Conservation (phyloP, 306 rosid genomes). For the Trifolium repens region DNA sequence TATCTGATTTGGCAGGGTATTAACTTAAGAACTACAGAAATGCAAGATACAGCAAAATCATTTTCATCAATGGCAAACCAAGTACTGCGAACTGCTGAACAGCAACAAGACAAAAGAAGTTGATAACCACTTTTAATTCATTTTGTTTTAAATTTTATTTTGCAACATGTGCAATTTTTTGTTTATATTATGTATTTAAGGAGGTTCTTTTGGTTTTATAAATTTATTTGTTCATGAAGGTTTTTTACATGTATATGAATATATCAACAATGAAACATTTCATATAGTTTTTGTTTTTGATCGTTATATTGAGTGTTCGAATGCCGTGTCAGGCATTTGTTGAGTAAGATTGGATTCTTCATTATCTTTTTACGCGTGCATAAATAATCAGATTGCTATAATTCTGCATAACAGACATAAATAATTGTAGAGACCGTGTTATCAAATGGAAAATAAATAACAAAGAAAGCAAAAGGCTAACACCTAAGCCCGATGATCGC, state of each 20-base stretch:
- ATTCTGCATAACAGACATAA: not conserved
- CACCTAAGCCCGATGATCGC: not conserved
- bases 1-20: constrained; percentile 60
- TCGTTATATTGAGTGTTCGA: not conserved
- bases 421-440: not conserved
- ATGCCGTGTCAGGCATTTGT: not conserved
- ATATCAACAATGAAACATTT: not conserved
- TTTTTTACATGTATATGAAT: not conserved
- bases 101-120: constrained; percentile 61
- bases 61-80: constrained; percentile 87
- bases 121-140: constrained; percentile 10
- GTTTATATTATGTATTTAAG: constrained; percentile 22
- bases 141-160: not conserved
- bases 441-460: not conserved
- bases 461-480: not conserved
- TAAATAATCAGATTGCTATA: constrained; percentile 6
- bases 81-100: constrained; percentile 70
- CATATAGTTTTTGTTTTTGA: not conserved
- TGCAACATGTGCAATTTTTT: not conserved
- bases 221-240: not conserved
- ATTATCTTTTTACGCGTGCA: not conserved
- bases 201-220: not conserved
- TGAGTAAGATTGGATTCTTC: not conserved
- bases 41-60: constrained; percentile 89
- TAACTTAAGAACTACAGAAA: constrained; percentile 65